These are phyloP conservation scores for Yarrowia sp. DNA, from an alignment of 805 yeast genomes.

Conservation along the genomic window DNA sequence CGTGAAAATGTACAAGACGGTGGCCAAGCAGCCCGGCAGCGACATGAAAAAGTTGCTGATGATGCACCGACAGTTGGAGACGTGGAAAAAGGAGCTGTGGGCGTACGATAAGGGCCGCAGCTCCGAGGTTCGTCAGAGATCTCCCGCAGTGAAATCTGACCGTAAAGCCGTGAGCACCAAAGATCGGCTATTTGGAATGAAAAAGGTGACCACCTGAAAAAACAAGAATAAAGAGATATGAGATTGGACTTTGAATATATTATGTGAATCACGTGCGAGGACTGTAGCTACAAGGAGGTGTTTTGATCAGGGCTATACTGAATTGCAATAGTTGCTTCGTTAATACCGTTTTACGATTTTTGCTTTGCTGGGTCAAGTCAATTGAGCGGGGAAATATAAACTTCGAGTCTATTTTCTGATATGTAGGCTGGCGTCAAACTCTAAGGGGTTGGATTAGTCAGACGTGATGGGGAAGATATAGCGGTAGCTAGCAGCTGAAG, in stretches of 20 bases:
- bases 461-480: background rate
- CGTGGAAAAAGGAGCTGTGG: conserved; percentile 60
- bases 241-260: conserved; percentile 17
- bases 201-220: conserved; percentile 14
- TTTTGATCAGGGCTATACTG: too few species aligned
- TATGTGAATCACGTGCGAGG: too few species aligned
- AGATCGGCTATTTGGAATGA: conserved; percentile 22
- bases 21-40: conserved; percentile 35
- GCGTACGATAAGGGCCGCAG: conserved; percentile 34
- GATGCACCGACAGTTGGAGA: conserved; percentile 51
- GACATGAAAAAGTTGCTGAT: conserved; percentile 46
- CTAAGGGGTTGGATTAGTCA: background rate
- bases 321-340: too few species aligned
- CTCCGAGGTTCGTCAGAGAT: conserved; percentile 14
- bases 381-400: background rate
- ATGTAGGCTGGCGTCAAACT: background rate
- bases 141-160: conserved; percentile 27
- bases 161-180: conserved; percentile 20
- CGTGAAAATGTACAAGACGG: conserved; percentile 44
- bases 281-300: too few species aligned
- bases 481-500: too few species aligned
- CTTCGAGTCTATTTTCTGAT: background rate
- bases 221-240: background rate
- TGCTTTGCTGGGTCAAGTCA: too few species aligned
- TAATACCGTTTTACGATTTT: too few species aligned